Evolutionary conservation across 805 yeast species (phyloP), one percentile per base, ranked within the genome.

Genomic region (Starmerella lactis-condensi): DNA sequence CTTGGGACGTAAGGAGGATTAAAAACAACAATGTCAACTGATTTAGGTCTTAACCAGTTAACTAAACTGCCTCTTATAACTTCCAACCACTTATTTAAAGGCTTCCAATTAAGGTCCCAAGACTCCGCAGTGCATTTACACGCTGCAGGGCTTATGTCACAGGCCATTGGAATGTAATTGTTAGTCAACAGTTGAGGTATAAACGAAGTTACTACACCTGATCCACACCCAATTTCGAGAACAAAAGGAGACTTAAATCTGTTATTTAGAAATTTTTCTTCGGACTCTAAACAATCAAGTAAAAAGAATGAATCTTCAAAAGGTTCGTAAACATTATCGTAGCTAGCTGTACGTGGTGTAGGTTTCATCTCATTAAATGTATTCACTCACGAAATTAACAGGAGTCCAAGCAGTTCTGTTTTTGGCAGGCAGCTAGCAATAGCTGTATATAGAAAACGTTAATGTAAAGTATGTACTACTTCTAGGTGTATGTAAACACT

Each of bases 1-100:
- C 85, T 78, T 0, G 98, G 98, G 1, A 89, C 98, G 48, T 89
- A 89, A 0, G 98, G 98, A 1, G 98, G 98, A 47, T 89, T 89
- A 54, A 89, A 89, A 1, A 89, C 60, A 15, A 89, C 56, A 1
- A 85, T 35, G 45, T 89, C 96, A 2, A 82, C 62, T 4, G 54
- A 30, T 2, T 60, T 42, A 0, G 47, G 46, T 9, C 64, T 20
- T 12, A 39, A 10, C 8, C 23, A 39, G 6, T 31, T 50, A 7
- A 81, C 39, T 2, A 68, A 60, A 7, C 62, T 43, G 0, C 75
- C 64, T 19, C 82, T 53, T 44, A 67, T 66, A 48, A 71, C 63
- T 36, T 75, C 77, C 1, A 74, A 33, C 0, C 60, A 40, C 23
- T 70, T 41, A 29, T 44, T 48, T 23, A 31, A n/a, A 12, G 28